Evolutionary conservation across 176 grass and related monocot species (phyloP).

Genomic region (Avena atlantica): DNA sequence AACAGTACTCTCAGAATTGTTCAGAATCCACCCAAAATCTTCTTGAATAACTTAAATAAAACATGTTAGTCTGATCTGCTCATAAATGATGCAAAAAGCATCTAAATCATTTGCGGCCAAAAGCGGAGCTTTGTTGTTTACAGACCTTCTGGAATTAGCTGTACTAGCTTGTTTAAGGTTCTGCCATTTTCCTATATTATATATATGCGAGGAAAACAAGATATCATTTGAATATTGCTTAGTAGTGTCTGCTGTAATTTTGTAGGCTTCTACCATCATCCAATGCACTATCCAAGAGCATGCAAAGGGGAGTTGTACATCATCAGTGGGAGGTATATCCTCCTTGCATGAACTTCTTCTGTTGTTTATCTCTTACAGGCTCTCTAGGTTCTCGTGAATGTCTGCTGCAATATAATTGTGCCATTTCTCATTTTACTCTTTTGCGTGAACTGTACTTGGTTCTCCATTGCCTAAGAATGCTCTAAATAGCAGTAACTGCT

Average conservation of each 20-base stretch:
- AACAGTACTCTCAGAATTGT: conserved; percentile 6
- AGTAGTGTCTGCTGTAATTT: conserved; percentile 38
- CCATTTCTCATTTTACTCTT: conserved; percentile 34
- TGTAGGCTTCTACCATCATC: conserved; percentile 76
- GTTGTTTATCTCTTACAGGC: conserved; percentile 8
- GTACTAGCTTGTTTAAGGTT: neutral
- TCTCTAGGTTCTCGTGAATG: conserved; percentile 14
- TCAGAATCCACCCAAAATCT: neutral
- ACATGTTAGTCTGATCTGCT: conserved; percentile 4
- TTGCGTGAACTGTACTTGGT: neutral
- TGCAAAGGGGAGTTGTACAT: conserved; percentile 70
- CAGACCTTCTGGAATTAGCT: conserved; percentile 19
- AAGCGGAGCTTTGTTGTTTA: neutral
- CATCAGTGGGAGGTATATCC: conserved; percentile 78
- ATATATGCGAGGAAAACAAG: neutral
- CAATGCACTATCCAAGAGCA: conserved; percentile 78
- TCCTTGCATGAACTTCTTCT: conserved; percentile 31
- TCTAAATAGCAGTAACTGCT: neutral
- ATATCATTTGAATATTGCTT: conserved; percentile 24
- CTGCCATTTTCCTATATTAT: conserved; percentile 7
- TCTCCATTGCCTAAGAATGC: neutral
- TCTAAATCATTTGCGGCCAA: neutral
- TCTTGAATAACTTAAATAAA: conserved; percentile 22
- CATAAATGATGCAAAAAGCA: neutral
- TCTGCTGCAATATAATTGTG: neutral